Conservation (phyloP, 768 basidiomycete genomes). For the Boletus vinaceobasis region DNA sequence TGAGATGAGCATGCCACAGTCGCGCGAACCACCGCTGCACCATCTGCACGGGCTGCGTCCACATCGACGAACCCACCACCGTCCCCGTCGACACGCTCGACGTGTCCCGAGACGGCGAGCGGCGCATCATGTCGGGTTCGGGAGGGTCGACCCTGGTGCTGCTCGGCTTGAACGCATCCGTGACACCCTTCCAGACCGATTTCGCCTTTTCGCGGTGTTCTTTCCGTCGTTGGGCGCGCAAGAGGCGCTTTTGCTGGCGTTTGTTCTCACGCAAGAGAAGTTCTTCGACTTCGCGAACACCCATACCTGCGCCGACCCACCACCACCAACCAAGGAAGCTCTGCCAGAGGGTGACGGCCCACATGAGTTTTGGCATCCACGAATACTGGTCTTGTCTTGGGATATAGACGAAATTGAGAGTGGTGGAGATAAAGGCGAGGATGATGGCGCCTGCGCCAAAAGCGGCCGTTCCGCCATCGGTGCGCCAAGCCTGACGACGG, state of each 20-base stretch:
- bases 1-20: conserved; percentile 66
- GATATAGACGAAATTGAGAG: conserved; percentile 86
- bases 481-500: conserved; percentile 89
- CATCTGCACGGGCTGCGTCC: conserved; percentile 22
- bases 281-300: conserved; percentile 67
- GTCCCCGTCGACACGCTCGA: background rate
- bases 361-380: conserved; percentile 91
- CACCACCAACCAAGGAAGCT: conserved; percentile 98
- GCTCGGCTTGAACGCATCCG: conserved; percentile 42
- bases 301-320: conserved; percentile 96
- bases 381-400: conserved; percentile 76
- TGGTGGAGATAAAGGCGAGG: conserved; percentile 80
- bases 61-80: background rate
- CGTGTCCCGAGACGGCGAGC: conserved; percentile 10
- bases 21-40: conserved; percentile 55
- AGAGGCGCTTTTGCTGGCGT: conserved; percentile 44
- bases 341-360: conserved; percentile 95
- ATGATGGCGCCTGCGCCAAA: conserved; percentile 84
- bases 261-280: conserved; percentile 53
- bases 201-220: conserved; percentile 53
- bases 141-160: background rate
- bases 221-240: conserved; percentile 45
- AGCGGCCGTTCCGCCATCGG: conserved; percentile 92
- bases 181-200: conserved; percentile 56
- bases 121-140: background rate